These are phyloP conservation scores for Sugiyamaella qingdaonensis DNA, from an alignment of 805 yeast species.

Conservation along the genomic window DNA sequence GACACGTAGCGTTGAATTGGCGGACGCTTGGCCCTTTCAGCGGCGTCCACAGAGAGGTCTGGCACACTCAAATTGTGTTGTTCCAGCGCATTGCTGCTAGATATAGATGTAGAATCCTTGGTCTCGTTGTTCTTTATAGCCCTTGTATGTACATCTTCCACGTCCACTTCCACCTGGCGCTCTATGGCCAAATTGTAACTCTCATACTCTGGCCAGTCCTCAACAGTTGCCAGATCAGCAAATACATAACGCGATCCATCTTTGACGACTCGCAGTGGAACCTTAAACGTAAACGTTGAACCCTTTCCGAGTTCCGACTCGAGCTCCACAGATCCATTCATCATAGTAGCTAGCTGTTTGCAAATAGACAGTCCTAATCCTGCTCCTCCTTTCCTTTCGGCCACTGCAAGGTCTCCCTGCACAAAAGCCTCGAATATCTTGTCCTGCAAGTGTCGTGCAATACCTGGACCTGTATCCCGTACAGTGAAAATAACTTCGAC, in stretches of 20 bases:
- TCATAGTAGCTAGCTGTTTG: conserved; percentile 81
- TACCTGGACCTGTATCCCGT: conserved; percentile 92
- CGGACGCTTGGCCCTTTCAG: conserved; percentile 9
- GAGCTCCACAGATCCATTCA: conserved; percentile 80
- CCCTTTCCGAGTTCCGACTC: conserved; percentile 64
- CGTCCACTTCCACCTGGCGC: conserved; percentile 8
- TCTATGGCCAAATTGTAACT: conserved; percentile 11
- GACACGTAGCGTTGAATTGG: conserved; percentile 13
- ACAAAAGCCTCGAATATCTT: conserved; percentile 94
- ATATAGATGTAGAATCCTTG: background rate
- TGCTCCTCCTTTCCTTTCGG: conserved; percentile 92
- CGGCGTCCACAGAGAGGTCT: background rate
- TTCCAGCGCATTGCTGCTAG: background rate
- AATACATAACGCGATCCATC: conserved; percentile 14
- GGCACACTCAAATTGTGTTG: background rate
- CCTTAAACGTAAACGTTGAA: conserved; percentile 75
- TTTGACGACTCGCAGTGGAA: conserved; percentile 34
- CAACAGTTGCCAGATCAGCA: conserved; percentile 12
- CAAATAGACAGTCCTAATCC: conserved; percentile 90
- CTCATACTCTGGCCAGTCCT: conserved; percentile 17
- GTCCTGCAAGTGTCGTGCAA: conserved; percentile 72
- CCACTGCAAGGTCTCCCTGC: conserved; percentile 92
- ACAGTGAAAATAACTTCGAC: conserved; percentile 72
- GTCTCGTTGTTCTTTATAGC: background rate
- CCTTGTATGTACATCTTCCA: conserved; percentile 5